Evolutionary conservation across 179 eudicot species (phyloP), one percentile per base, ranked within the genome.

Genomic region (Actinidia arguta): DNA sequence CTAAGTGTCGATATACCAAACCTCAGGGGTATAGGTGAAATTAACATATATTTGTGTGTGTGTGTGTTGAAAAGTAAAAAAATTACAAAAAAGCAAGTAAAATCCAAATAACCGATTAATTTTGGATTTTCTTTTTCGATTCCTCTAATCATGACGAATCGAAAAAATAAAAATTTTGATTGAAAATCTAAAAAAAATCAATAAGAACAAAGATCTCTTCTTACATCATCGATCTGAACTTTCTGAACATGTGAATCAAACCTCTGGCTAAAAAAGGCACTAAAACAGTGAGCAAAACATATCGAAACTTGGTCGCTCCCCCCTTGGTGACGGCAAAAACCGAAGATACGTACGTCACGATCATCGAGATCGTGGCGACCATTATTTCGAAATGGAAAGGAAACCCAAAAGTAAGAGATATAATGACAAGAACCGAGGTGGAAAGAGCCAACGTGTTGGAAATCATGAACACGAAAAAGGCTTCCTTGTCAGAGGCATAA

Each of bases 401-500:
- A 8, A 77, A 77, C 20, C 13, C n/a, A 13, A 25, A n/a, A 0
- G 55, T 61, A 27, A 76, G 54, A 10, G 51, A 76, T 5, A 36
- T 9, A 17, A 76, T 47, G 68, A 82, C 54, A 58, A 54, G 78
- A 11, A 83, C 42, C 1, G 85, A 73, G 0, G 85, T 12, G 1
- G 83, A 80, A n/a, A 83, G 76, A 1, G 85, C 82, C 36, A 80
- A 25, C 2, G 85, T 68, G 68, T 80, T 86, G 4, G 74, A 78
- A 1, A 86, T 66, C 85, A 86, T 62, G 76, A 86, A 86, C 7
- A 70, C 83, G 13, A 22, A 54, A 52, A 76, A 81, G 6, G 83
- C 73, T 3, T 8, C 8, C 18, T 20, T 59, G 1, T 69, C 70
- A 18, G 6, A 64, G 25, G 84, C 62, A 5, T 81, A 84, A 9